Base-by-base conservation (phyloP, 2,329 filamentous ascomycete genomes). In the Beauveria varroae region DNA sequence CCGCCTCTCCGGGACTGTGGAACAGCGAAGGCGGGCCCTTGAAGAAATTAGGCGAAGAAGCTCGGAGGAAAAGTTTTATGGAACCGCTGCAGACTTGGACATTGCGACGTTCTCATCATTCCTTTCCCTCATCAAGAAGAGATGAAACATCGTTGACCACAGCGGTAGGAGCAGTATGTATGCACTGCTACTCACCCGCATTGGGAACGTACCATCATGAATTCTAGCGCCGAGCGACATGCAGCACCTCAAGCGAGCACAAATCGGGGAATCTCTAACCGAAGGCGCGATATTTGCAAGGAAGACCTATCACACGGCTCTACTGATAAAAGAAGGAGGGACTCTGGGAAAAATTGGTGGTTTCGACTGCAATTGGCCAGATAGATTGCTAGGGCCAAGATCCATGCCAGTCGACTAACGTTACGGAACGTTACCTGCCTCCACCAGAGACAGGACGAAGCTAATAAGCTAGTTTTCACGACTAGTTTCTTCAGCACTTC, bases 381-480 rank as follows among this genome's bases (percentile, higher is more conserved):
- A 46, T 4, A 22, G 5, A n/a, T 8, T 56, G 26, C n/a, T 14
- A 5, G 41, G 53, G 53, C 12, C 24, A 10, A 14, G 53, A 56
- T 41, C 53, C 53, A 34, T 46, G 22, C 46, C 12, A 4, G n/a
- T 8, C 5, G 7, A 22, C 53, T 20, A 47, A 56, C 8, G 18
- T 30, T 34, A 56, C 53, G 41, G 53, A 56, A 56, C 41, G 53
- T 56, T 46, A 56, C 53, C 53, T 46, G 26, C n/a, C 41, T 37
- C 52, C 52, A 44, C 52, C 40, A 56, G 28, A 10, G 28, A 30
- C 28, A 30, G 9, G 28, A 12, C 28, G 28, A 30, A 30, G 28
- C 28, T 30, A 12, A 30, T 30, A 30, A 30, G 8, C 28, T 30
- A 30, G 28, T 30, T 30, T 30, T 30, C 12, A 30, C 28, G 28